Conservation (phyloP, 1,139 yeast species). For the Taphrina flavorubra region DNA sequence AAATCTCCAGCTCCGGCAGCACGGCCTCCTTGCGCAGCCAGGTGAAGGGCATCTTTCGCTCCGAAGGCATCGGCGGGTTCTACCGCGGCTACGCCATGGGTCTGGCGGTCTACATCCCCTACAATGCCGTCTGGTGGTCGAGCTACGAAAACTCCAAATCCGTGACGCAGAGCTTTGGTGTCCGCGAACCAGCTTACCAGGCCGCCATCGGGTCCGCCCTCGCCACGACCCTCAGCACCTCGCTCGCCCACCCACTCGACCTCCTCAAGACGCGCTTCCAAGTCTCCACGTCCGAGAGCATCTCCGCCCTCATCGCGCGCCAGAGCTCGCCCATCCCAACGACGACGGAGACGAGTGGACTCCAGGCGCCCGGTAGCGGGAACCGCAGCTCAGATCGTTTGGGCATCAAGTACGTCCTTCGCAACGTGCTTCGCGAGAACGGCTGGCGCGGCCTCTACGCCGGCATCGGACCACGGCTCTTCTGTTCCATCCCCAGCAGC, state of each 20-base stretch:
- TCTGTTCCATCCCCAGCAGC: conserved; percentile 41
- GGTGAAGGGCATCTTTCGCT: conserved; percentile 49
- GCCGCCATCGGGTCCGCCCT: conserved; percentile 52
- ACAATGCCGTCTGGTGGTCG: conserved; percentile 47
- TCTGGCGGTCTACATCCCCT: conserved; percentile 46
- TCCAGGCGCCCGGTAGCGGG: neutral
- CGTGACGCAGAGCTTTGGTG: conserved; percentile 14
- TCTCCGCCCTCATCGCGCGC: conserved; percentile 5
- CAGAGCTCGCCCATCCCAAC: neutral
- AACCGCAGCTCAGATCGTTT: conserved; percentile 14
- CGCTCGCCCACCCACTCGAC: conserved; percentile 55
- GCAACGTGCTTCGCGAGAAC: conserved; percentile 28
- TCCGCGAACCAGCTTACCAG: conserved; percentile 28
- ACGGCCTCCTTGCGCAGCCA: conserved; percentile 47
- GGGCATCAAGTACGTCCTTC: conserved; percentile 36
- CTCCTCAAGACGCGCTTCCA: conserved; percentile 57
- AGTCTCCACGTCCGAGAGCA: conserved; percentile 42
- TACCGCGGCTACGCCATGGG: conserved; percentile 57
- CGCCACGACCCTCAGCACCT: conserved; percentile 54
- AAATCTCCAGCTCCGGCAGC: conserved; percentile 48
- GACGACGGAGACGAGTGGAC: conserved; percentile 3
- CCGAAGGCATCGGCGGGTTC: conserved; percentile 54
- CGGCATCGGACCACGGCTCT: conserved; percentile 40
- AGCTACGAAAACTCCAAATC: conserved; percentile 44
- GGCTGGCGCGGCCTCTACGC: conserved; percentile 41